These are phyloP conservation scores for Paulownia fortunei DNA, from an alignment of 257 asterid genomes.

Conservation along the genomic window DNA sequence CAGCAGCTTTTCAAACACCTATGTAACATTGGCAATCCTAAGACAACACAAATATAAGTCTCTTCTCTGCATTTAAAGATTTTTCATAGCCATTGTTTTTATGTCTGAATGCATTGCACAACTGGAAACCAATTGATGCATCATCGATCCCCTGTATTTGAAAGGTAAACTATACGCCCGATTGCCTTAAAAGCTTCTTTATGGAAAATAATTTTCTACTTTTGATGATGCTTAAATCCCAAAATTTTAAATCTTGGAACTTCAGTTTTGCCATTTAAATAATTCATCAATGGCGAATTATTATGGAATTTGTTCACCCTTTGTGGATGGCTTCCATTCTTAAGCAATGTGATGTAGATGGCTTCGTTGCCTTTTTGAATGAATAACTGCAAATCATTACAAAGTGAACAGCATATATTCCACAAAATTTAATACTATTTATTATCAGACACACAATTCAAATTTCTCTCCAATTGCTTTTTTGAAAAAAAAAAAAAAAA, in stretches of 20 bases:
- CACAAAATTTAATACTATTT: background rate
- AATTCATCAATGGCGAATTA: background rate
- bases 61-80: no score
- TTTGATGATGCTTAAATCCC: background rate
- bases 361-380: background rate
- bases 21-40: no score
- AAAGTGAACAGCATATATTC: background rate
- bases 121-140: no score
- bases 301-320: slow-evolving; percentile 15
- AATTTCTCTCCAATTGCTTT: background rate
- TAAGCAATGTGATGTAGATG: slow-evolving; percentile 8
- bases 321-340: slow-evolving; percentile 29
- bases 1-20: no score
- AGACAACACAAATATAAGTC: no score
- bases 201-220: no score
- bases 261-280: background rate
- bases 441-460: background rate
- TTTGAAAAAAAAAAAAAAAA: no score
- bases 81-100: no score
- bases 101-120: no score
- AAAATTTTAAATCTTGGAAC: background rate
- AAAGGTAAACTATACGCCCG: no score
- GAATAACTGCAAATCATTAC: background rate
- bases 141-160: no score
- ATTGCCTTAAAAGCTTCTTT: no score